Evolutionary conservation across 1,139 yeast genomes (phyloP), one percentile per base, ranked within the genome.

Genomic region (Arxiozyma slooffiae): DNA sequence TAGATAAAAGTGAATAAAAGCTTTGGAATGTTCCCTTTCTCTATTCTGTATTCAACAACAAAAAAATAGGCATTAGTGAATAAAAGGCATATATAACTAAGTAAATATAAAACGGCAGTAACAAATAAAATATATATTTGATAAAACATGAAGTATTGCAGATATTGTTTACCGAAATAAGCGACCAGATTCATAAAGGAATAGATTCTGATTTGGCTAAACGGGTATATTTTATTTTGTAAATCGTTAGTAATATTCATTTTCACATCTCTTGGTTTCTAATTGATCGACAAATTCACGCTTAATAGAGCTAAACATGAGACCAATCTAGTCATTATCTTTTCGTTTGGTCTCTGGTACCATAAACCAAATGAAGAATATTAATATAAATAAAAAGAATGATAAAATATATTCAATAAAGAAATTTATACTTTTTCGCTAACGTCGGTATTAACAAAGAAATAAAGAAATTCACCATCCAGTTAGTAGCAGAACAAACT

Each of bases 331-430:
- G 22, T 41, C 43, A 23, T 44, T 47, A 38, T 44, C 38, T 57
- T 80, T 73, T 47, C 85, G 85, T 70, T 81, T 82, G 43, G 94
- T 84, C 69, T 85, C 94, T 52, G 81, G 82, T 48, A 84, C 82
- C 57, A 74, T 71, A 59, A 78, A 73, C 68, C 71, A 79, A 48
- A 80, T 83, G 58, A 81, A 83, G 61, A 80, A 60, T 50, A 78
- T 62, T 36, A 85, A 77, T 57, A 76, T 72, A 48, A 78, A 56
- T 55, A 77, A 71, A 66, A 83, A 83, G 7, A 82, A 88, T 47
- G 82, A 76, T 72, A 85, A 85, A 46, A 84, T 84, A 61, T 77
- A 84, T 41, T 94, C 92, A 60, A 79, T 80, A 66, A 77, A 71
- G 65, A 76, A 77, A 42, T 74, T 77, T 59, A 79, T 78, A 39